Conservation (phyloP, 352 stramenopile species). For the Pythium plurisporium region DNA sequence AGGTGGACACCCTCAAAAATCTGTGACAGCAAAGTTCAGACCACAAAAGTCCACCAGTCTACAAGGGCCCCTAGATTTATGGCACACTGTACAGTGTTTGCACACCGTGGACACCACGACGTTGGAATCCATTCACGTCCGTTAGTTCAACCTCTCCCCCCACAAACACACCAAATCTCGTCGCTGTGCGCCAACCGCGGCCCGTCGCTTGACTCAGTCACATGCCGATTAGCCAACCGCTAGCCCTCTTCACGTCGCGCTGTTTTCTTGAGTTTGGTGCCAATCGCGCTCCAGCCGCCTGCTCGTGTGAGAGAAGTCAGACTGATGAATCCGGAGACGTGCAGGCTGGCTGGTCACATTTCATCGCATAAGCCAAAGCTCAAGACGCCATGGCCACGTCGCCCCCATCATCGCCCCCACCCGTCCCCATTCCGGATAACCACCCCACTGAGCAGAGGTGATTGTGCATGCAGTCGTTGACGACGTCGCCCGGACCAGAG, state of each 20-base stretch:
- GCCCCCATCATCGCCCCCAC: not conserved
- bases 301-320: not conserved
- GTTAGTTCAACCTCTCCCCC: too few relatives aligned
- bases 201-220: not conserved
- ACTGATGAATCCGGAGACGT: not conserved
- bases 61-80: not conserved
- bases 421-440: not conserved
- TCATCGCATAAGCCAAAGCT: not conserved
- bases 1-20: slow-evolving; percentile 4
- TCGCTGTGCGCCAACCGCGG: too few relatives aligned
- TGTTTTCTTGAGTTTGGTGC: not conserved
- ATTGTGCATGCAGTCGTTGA: not conserved
- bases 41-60: not conserved
- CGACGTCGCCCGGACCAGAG: not conserved
- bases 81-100: too few relatives aligned
- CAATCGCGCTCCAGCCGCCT: not conserved
- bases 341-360: slow-evolving; percentile 21
- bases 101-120: too few relatives aligned
- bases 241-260: not conserved
- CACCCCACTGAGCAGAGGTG: not conserved
- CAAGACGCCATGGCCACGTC: not conserved
- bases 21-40: slow-evolving; percentile 4
- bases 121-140: not conserved
- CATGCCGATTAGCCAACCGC: slow-evolving; percentile 1
- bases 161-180: too few relatives aligned